Conservation (phyloP, 2,329 filamentous ascomycete genomes). For the Achaetomium macrosporum region DNA sequence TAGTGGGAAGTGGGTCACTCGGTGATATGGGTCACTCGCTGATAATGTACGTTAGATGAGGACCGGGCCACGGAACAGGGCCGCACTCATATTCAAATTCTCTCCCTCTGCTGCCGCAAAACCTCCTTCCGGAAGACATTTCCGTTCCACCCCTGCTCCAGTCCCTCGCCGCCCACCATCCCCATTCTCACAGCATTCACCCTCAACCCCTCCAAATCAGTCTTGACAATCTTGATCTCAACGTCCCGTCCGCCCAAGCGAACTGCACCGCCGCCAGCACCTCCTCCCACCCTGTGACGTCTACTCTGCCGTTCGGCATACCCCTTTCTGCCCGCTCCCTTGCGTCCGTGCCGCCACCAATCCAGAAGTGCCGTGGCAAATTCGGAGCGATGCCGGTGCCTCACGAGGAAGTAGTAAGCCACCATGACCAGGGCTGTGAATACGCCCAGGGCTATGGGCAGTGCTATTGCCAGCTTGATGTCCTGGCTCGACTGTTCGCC, state of each 20-base stretch:
- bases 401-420: not conserved
- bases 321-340: too few relatives aligned
- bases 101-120: slow-evolving; percentile 8
- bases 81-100: not conserved
- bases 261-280: not conserved
- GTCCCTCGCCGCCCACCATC: not conserved
- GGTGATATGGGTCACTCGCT: too few relatives aligned
- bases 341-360: too few relatives aligned
- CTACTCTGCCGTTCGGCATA: not conserved
- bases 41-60: too few relatives aligned
- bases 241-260: not conserved
- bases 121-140: slow-evolving; percentile 17
- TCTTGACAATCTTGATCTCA: slow-evolving; percentile 15
- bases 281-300: not conserved
- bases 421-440: slow-evolving; percentile 10
- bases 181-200: slow-evolving; percentile 10
- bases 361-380: not conserved
- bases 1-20: too few relatives aligned
- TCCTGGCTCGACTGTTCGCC: too few relatives aligned
- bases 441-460: slow-evolving; percentile 11
- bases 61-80: too few relatives aligned
- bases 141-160: not conserved
- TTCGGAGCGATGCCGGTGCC: not conserved
- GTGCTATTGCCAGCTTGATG: slow-evolving; percentile 11
- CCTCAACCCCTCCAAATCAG: slow-evolving; percentile 16